Percentiles rank a stretch among this genome's conserved stretches.
Conservation (phyloP, 257 asterid genomes). For the Jacaranda copaia region DNA sequence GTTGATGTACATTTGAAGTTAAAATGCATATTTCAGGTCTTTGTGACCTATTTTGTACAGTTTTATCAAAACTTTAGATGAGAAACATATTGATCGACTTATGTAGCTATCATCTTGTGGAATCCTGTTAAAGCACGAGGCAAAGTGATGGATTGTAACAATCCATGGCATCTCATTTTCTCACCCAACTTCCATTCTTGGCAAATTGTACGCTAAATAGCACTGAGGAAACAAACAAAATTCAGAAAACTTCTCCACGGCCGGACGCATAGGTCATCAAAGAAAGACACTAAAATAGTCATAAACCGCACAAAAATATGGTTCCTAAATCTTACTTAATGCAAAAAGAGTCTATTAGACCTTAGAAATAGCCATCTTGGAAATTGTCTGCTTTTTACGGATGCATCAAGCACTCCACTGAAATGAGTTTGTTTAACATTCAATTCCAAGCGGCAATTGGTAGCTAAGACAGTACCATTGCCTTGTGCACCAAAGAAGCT, state of each 20-base stretch:
- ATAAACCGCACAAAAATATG: not conserved
- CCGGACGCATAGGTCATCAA: not conserved
- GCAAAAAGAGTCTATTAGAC: conserved; percentile 13
- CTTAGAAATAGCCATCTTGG: conserved; percentile 21
- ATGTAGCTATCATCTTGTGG: too few relatives aligned
- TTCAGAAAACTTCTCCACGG: not conserved
- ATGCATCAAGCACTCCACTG: conserved; percentile 9
- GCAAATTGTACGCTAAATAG: not conserved
- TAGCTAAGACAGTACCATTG: not conserved
- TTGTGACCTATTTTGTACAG: not conserved
- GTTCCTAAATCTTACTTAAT: conserved; percentile 16
- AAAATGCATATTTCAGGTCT: not conserved
- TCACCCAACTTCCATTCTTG: not conserved
- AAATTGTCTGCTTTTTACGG: not conserved
- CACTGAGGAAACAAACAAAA: not conserved
- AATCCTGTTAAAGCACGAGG: not conserved
- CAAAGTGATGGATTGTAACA: not conserved
- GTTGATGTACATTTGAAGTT: conserved; percentile 2
- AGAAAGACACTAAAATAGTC: not conserved
- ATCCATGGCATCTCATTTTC: not conserved
- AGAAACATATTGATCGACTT: not conserved
- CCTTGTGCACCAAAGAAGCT: not conserved
- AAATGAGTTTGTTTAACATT: conserved; percentile 27
- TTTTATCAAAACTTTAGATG: not conserved
- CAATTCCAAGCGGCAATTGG: conserved; percentile 25